Conservation (phyloP, 257 asterid species). For the Mitragyna speciosa region DNA sequence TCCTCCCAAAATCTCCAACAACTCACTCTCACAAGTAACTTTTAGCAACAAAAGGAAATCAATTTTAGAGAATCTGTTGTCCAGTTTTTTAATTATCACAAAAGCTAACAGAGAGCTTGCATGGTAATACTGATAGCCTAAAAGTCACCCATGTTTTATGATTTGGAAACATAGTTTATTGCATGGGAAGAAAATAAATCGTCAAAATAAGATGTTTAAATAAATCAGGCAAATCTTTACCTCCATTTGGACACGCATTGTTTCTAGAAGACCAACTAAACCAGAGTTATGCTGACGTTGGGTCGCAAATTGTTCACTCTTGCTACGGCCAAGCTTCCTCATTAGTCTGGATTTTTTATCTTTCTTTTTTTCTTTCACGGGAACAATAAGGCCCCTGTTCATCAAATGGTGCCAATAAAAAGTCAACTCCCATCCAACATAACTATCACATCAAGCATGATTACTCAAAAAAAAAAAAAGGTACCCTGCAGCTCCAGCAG, state of each 20-base stretch:
- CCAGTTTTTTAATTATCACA: background rate
- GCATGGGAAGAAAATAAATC: background rate
- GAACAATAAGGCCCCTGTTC: slow-evolving; percentile 90
- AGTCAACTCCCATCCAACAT: slow-evolving; percentile 20
- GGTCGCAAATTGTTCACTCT: slow-evolving; percentile 51
- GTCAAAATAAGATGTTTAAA: background rate
- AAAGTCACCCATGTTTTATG: background rate
- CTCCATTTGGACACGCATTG: slow-evolving; percentile 99
- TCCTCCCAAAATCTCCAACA: no score
- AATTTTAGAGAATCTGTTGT: background rate
- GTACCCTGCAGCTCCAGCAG: slow-evolving; percentile 99
- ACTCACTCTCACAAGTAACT: no score
- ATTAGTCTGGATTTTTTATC: slow-evolving; percentile 73
- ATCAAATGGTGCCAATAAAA: slow-evolving; percentile 25
- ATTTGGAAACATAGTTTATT: background rate
- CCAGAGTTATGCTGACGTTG: slow-evolving; percentile 74
- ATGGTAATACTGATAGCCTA: background rate
- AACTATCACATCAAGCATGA: slow-evolving; percentile 15
- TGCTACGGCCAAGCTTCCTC: slow-evolving; percentile 89
- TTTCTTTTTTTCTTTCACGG: slow-evolving; percentile 85
- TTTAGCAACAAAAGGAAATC: background rate
- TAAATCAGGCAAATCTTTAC: slow-evolving; percentile 32
- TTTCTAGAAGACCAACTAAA: slow-evolving; percentile 86
- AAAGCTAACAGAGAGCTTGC: background rate
- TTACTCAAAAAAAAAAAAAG: slow-evolving; percentile 7